Evolutionary conservation across 2,329 filamentous ascomycete genomes (phyloP).

Genomic region (Nemania serpens): DNA sequence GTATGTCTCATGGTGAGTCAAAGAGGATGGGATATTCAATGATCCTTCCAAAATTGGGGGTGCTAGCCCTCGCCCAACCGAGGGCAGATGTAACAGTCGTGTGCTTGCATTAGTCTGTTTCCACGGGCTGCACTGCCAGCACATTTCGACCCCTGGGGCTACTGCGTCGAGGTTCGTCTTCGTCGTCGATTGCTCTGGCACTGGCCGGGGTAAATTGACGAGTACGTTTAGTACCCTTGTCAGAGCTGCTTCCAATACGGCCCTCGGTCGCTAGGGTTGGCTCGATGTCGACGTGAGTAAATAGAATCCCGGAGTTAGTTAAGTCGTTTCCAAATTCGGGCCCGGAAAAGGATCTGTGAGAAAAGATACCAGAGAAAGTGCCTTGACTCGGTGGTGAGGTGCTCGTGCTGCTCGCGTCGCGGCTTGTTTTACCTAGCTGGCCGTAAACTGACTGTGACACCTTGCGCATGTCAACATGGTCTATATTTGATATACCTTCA

Average conservation of each 20-base stretch:
- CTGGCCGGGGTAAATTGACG: slow-evolving; percentile 54
- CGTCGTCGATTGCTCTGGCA: slow-evolving; percentile 52
- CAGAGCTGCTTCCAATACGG: slow-evolving; percentile 32
- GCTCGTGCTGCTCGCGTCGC: slow-evolving; percentile 32
- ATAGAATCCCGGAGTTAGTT: slow-evolving; percentile 35
- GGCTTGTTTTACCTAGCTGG: slow-evolving; percentile 35
- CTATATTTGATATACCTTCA: slow-evolving; percentile 32
- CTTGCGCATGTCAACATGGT: slow-evolving; percentile 46
- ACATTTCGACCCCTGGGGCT: slow-evolving; percentile 41
- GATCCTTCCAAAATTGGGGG: slow-evolving; percentile 33
- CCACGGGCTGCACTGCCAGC: slow-evolving; percentile 28
- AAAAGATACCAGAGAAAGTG: slow-evolving; percentile 39
- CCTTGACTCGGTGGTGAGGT: slow-evolving; percentile 40
- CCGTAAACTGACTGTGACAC: slow-evolving; percentile 48
- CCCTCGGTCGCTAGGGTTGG: slow-evolving; percentile 22
- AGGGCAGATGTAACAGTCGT: slow-evolving; percentile 1
- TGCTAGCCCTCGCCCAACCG: background rate
- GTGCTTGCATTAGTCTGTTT: slow-evolving; percentile 25
- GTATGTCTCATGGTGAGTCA: slow-evolving; percentile 15
- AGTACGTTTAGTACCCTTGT: slow-evolving; percentile 51
- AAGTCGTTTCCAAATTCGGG: slow-evolving; percentile 41
- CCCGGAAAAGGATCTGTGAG: slow-evolving; percentile 36
- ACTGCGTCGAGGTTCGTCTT: slow-evolving; percentile 50
- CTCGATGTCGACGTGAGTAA: slow-evolving; percentile 30
- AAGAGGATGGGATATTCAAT: slow-evolving; percentile 38